A percentile compares a stretch with the other conserved stretches of the same genome.
Conservation (phyloP, 2,329 filamentous ascomycete genomes). For the Paraconiothyrium brasiliense region DNA sequence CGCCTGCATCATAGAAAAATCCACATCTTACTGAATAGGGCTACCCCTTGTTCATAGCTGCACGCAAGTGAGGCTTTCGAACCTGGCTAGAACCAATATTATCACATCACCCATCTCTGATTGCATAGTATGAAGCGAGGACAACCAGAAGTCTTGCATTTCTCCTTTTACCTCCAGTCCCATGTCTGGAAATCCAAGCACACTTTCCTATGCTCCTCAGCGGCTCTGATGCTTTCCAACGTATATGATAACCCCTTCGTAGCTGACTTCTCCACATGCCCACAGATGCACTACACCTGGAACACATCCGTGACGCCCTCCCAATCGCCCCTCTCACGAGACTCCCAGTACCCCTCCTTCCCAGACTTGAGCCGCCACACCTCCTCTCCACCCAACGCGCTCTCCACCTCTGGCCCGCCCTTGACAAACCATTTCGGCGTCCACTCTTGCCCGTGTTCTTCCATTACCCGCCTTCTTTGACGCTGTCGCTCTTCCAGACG, state of each 20-base stretch:
- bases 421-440: conserved; percentile 85
- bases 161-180: background rate
- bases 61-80: too few relatives aligned
- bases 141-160: background rate
- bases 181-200: too few relatives aligned
- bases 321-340: conserved; percentile 76
- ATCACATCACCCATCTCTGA: too few relatives aligned
- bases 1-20: too few relatives aligned
- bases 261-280: background rate
- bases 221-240: background rate
- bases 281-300: conserved; percentile 36
- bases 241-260: background rate
- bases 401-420: conserved; percentile 55
- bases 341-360: conserved; percentile 94
- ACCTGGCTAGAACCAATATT: too few relatives aligned
- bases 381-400: conserved; percentile 52
- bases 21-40: too few relatives aligned
- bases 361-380: conserved; percentile 75
- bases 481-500: conserved; percentile 87
- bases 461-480: conserved; percentile 75
- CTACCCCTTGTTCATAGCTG: too few relatives aligned
- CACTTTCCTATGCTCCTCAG: background rate
- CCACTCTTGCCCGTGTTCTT: conserved; percentile 77
- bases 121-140: background rate
- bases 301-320: conserved; percentile 65